Conservation (phyloP, 2,329 filamentous ascomycete genomes). For the Phyllosticta citribraziliensis region DNA sequence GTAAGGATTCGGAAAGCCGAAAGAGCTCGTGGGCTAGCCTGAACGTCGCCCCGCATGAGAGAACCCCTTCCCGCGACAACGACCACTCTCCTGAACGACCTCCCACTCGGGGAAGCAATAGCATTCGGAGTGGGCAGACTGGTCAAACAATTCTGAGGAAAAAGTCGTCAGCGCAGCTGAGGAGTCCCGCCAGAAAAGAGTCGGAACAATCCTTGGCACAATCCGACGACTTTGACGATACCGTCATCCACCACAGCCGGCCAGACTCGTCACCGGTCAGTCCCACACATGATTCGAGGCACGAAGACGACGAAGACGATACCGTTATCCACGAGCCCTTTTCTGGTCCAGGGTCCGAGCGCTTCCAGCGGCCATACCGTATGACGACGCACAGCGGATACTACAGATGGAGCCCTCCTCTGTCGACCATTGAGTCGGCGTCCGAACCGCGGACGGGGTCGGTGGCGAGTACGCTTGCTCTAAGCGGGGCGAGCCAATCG, state of each 20-base stretch:
- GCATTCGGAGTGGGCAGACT: constrained; percentile 20
- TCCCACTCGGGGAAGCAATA: constrained; percentile 17
- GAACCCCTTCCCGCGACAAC: constrained; percentile 2
- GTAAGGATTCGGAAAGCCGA: constrained; percentile 2
- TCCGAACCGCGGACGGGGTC: constrained; percentile 7
- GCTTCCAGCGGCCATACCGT: neutral
- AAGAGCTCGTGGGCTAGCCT: constrained; percentile 2
- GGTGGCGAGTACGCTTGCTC: constrained; percentile 6
- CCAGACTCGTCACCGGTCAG: constrained; percentile 1
- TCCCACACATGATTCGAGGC: constrained; percentile 4
- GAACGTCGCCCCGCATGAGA: constrained; percentile 22
- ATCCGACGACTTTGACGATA: constrained; percentile 25
- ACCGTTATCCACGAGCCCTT: neutral
- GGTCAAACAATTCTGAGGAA: neutral
- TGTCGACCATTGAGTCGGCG: constrained; percentile 21
- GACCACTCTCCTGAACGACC: neutral
- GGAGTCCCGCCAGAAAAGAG: neutral
- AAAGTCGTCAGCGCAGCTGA: neutral
- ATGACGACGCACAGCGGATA: constrained; percentile 21
- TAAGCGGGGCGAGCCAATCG: constrained; percentile 6
- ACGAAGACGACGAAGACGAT: neutral
- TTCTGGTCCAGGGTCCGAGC: neutral
- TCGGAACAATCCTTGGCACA: constrained; percentile 23
- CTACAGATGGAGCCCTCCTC: constrained; percentile 31
- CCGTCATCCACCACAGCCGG: constrained; percentile 25